Evolutionary conservation across 2,329 filamentous ascomycete species (phyloP).

Genomic region (Gyromitra esculenta): DNA sequence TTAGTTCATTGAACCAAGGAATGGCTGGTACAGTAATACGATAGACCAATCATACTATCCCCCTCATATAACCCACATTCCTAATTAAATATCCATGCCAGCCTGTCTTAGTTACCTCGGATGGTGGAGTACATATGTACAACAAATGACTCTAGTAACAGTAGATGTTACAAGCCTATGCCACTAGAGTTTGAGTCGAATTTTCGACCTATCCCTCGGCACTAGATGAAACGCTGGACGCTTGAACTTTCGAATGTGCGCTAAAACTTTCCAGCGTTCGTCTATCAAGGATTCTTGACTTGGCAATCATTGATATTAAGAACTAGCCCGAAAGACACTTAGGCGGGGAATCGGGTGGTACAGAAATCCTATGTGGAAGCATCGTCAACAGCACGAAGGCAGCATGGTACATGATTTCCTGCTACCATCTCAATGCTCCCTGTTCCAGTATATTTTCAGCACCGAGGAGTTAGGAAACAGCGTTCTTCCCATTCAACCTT

Average conservation of each 20-base stretch:
- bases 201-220: neutral
- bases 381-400: neutral
- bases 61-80: neutral
- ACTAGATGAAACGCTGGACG: conserved; percentile 7
- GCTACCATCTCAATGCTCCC: neutral
- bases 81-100: neutral
- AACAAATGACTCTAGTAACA: neutral
- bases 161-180: neutral
- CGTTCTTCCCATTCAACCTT: neutral
- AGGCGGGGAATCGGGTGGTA: neutral
- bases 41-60: neutral
- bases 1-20: neutral
- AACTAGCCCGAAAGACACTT: neutral
- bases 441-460: neutral
- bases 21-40: neutral
- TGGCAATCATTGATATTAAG: conserved; percentile 2
- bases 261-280: conserved; percentile 15
- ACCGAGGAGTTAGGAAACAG: neutral
- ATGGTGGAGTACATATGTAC: neutral
- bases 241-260: conserved; percentile 1
- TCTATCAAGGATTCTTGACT: conserved; percentile 6
- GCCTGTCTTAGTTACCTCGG: neutral
- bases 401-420: neutral
- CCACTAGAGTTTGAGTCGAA: neutral
- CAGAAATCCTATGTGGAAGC: neutral